Conservation (phyloP, 2,329 filamentous ascomycete species). For the Ceratocystis alfenasii region DNA sequence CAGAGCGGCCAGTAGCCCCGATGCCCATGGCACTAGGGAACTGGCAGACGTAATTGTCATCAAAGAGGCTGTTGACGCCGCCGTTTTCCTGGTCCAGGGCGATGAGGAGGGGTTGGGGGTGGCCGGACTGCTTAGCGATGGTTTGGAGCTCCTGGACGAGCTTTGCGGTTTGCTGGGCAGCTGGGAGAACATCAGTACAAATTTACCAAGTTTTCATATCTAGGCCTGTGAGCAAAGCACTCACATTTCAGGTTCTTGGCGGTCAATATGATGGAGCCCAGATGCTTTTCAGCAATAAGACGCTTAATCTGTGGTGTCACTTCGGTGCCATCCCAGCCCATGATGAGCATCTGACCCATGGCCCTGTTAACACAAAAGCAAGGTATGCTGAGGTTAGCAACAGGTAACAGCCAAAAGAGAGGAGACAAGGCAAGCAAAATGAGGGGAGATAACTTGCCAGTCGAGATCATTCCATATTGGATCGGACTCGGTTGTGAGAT, state of each 20-base stretch:
- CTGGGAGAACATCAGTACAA: slow-evolving; percentile 36
- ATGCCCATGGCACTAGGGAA: slow-evolving; percentile 96
- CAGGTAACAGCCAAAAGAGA: slow-evolving; percentile 25
- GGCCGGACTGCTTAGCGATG: slow-evolving; percentile 80
- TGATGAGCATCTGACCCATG: slow-evolving; percentile 66
- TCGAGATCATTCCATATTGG: slow-evolving; percentile 64
- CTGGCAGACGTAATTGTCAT: slow-evolving; percentile 89
- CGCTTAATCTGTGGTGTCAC: slow-evolving; percentile 72
- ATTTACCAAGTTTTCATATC: slow-evolving; percentile 3
- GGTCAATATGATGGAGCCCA: slow-evolving; percentile 76
- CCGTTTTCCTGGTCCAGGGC: slow-evolving; percentile 96
- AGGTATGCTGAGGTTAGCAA: slow-evolving; percentile 27
- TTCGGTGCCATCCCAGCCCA: slow-evolving; percentile 77
- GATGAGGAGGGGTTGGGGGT: slow-evolving; percentile 79
- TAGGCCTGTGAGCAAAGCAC: slow-evolving; percentile 25
- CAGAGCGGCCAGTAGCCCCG: slow-evolving; percentile 76
- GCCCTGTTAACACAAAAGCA: slow-evolving; percentile 36
- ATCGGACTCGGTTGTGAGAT: slow-evolving; percentile 32
- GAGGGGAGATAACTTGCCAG: slow-evolving; percentile 40
- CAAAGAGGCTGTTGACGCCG: slow-evolving; percentile 90
- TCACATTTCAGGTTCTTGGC: slow-evolving; percentile 77
- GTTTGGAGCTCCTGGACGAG: slow-evolving; percentile 86
- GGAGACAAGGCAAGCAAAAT: slow-evolving; percentile 28
- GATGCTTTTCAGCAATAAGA: slow-evolving; percentile 70
- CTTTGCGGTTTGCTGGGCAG: slow-evolving; percentile 77